Evolutionary conservation across 2,329 filamentous ascomycete species (phyloP).

Genomic region (Talaromyces sp.): DNA sequence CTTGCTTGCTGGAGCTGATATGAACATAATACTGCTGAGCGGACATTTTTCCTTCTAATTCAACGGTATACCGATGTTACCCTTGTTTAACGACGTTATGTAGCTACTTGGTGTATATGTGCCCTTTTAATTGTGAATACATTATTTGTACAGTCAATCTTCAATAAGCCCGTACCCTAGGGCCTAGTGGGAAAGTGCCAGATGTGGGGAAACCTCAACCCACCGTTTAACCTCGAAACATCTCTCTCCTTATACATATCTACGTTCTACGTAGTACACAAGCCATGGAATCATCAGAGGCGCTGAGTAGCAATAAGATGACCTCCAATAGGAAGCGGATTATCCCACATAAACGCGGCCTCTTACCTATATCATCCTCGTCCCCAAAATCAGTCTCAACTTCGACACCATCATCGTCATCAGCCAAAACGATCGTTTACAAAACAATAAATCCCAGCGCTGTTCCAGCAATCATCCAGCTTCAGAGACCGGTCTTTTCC

Average conservation of each 20-base stretch:
- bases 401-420: neutral
- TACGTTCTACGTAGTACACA: neutral
- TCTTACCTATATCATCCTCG: conserved; percentile 17
- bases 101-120: neutral
- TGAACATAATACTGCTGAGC: neutral
- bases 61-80: neutral
- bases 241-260: neutral
- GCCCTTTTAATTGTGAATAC: neutral
- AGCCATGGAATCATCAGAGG: neutral
- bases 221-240: neutral
- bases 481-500: conserved; percentile 20
- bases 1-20: neutral
- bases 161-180: neutral
- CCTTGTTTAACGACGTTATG: conserved; percentile 1
- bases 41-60: neutral
- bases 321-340: conserved; percentile 19
- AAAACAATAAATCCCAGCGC: conserved; percentile 26
- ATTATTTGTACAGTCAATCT: neutral
- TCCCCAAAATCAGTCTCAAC: neutral
- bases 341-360: conserved; percentile 28
- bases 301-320: neutral
- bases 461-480: conserved; percentile 21
- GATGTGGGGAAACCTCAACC: neutral
- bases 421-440: neutral
- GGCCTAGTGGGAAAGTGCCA: neutral